phyloP scores from a whole-genome alignment of 164 flowering plant genomes.

The Liquidambar formosana region DNA sequence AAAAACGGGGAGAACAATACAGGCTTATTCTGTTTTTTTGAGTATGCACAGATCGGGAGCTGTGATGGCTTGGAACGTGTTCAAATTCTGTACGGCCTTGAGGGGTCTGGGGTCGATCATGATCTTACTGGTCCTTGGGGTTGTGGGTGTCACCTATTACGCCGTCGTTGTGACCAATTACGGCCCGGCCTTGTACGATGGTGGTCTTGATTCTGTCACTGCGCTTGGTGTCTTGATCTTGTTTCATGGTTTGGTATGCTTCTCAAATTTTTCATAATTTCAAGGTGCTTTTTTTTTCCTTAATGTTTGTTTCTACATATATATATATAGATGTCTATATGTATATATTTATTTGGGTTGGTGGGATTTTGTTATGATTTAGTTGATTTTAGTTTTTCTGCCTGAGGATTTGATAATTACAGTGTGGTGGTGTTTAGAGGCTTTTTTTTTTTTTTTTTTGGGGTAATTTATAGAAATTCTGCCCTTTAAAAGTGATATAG shows the following conservation, averaged over 20 bases:
- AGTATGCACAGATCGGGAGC: slow-evolving; percentile 91
- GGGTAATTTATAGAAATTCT: neutral
- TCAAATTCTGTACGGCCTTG: slow-evolving; percentile 72
- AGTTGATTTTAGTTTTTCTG: too few relatives aligned
- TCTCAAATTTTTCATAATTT: neutral
- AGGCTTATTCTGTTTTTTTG: neutral
- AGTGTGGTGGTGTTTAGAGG: neutral
- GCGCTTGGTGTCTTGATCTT: slow-evolving; percentile 63
- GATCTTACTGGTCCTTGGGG: slow-evolving; percentile 87
- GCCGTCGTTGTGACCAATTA: slow-evolving; percentile 79
- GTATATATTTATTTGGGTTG: neutral
- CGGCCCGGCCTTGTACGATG: slow-evolving; percentile 61
- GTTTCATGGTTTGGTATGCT: slow-evolving; percentile 74
- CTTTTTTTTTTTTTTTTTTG: neutral
- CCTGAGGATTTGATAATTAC: too few relatives aligned
- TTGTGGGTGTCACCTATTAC: slow-evolving; percentile 88
- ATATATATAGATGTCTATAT: too few relatives aligned
- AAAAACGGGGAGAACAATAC: neutral
- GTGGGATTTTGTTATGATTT: too few relatives aligned
- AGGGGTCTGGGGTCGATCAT: slow-evolving; percentile 89
- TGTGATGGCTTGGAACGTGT: slow-evolving; percentile 81
- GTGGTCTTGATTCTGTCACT: slow-evolving; percentile 56
- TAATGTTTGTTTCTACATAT: too few relatives aligned
- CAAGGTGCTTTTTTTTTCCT: too few relatives aligned
- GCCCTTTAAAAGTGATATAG: neutral